phyloP scores from a whole-genome alignment of 164 flowering plant species.

The Litsea cubeba region DNA sequence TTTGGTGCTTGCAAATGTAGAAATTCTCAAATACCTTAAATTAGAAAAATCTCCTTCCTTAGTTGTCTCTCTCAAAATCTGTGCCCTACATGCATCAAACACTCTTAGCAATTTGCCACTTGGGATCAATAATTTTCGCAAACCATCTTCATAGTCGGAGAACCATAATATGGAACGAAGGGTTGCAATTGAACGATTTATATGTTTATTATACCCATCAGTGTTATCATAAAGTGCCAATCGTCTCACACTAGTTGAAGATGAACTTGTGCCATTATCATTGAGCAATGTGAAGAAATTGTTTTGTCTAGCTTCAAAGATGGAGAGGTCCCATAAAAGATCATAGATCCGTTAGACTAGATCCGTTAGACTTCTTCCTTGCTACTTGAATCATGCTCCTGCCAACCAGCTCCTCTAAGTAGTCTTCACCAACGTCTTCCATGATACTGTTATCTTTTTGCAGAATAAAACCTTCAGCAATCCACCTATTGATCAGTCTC shows the following conservation, averaged over 20 bases:
- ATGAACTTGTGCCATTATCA: not conserved
- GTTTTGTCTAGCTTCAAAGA: not conserved
- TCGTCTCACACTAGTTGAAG: not conserved
- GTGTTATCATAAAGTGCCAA: not conserved
- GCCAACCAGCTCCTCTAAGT: conserved; percentile 37
- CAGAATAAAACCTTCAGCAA: conserved; percentile 45
- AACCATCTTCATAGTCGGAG: not conserved
- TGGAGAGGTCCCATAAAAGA: not conserved
- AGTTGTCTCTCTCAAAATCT: not conserved
- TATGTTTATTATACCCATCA: too few species aligned
- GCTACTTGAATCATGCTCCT: conserved; percentile 44
- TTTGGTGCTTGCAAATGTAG: not conserved
- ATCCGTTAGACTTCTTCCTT: conserved; percentile 30
- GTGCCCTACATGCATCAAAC: too few species aligned
- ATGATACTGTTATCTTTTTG: conserved; percentile 21
- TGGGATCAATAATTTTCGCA: not conserved
- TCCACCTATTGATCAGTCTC: conserved; percentile 41
- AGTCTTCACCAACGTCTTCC: conserved; percentile 38
- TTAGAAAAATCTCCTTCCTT: not conserved
- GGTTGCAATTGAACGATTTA: not conserved
- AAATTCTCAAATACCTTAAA: not conserved
- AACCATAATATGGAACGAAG: conserved; percentile 8
- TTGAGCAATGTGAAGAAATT: not conserved
- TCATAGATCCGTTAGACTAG: conserved; percentile 36
- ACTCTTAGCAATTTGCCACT: not conserved